These are phyloP conservation scores for Dichomitus squalens DNA, from an alignment of 1,284 basidiomycete genomes.

Conservation along the genomic window DNA sequence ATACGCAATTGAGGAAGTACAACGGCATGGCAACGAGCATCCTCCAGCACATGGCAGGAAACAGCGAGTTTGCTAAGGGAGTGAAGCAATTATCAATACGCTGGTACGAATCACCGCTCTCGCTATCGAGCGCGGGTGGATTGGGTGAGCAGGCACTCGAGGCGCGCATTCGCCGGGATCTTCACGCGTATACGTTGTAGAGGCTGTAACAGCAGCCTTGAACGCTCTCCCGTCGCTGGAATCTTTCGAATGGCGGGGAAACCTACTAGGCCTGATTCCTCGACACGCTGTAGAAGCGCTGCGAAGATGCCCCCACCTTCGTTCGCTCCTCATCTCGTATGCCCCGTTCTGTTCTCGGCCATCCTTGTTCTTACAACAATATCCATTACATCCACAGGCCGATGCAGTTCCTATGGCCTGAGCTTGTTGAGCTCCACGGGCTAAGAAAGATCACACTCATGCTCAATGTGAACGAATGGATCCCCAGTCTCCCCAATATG, in stretches of 20 bases:
- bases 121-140: neutral
- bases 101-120: neutral
- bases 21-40: neutral
- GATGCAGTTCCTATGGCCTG: neutral
- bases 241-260: neutral
- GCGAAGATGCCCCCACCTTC: neutral
- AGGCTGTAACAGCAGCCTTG: neutral
- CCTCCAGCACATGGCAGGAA: neutral
- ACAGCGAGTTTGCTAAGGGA: neutral
- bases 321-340: neutral
- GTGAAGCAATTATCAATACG: neutral
- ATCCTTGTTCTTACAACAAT: neutral
- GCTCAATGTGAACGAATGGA: neutral
- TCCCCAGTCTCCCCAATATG: neutral
- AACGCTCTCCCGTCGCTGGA: neutral
- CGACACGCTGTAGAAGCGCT: neutral
- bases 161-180: neutral
- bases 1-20: neutral
- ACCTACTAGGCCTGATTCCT: neutral
- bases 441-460: neutral
- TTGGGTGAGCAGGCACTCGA: neutral
- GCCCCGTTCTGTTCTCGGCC: neutral
- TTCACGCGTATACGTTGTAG: neutral
- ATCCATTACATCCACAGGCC: neutral
- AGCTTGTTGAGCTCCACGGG: neutral